Evolutionary conservation across 208 protist genomes (phyloP), one percentile per base, ranked within the genome.

Genomic region (Novymonas esmeraldas): DNA sequence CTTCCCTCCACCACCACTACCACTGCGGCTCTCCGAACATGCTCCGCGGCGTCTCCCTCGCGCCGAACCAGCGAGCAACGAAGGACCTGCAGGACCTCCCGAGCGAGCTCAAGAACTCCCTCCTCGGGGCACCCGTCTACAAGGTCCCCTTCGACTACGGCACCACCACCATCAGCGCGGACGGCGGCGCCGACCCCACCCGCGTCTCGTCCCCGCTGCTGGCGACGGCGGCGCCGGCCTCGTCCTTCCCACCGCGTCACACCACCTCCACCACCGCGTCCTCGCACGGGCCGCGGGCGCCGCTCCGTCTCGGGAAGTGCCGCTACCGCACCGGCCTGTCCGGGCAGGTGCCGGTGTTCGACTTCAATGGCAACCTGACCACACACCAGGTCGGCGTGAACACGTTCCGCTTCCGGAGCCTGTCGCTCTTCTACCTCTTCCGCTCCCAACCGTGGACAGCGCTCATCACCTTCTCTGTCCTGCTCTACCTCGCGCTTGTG

Each of bases 341-440:
- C 2, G 68, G 55, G 13, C 65, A 80, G 42, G 78, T 93, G 42
- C 87, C 78, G 20, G 71, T 92, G 38, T 93, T 95, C 73, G 81
- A 93, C 68, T 59, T 75, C 3, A 79, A 87, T n/a, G 87, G 87
- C 24, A 73, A 74, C 49, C 59, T 95, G 34, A 88, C 76, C 0
- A 78, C 73, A 9, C 55, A 64, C 24, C 83, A 93, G 48, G 69
- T 73, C n/a, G 90, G 90, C 14, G 81, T 93, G 26, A 73, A 84
- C 61, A 79, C 68, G 0, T 90, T 92, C 59, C 76, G 78, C 24
- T 92, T 95, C 50, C 83, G 81, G n/a, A 73, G 71, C 11, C 68
- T 86, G 10, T 81, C 85, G 2, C 51, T 88, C 38, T 95, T 95
- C 51, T 88, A 93, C 64, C 64, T 73, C 22, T 59, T 95, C 14